Percentiles rank a stretch among this genome's conserved stretches.
These are phyloP conservation scores for Sisymbrium irio DNA, from an alignment of 345 rosid species.

Conservation along the genomic window DNA sequence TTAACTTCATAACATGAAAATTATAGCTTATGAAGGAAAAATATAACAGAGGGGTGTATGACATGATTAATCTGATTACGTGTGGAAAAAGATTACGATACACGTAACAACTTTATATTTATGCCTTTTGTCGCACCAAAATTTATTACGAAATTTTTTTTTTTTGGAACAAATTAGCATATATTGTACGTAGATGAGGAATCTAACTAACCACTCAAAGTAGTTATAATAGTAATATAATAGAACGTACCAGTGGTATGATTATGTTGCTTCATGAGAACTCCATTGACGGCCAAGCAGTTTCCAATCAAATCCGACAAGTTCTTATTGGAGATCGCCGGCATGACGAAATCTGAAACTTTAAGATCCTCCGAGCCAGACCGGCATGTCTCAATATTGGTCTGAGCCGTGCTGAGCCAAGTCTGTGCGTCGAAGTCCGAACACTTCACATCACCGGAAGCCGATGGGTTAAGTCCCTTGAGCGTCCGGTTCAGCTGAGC, in stretches of 20 bases:
- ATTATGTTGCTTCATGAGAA: conserved; percentile 37
- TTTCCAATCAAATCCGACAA: conserved; percentile 64
- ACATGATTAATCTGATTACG: conserved; percentile 14
- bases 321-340: conserved; percentile 58
- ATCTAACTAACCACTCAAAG: background rate
- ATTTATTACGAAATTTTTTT: background rate
- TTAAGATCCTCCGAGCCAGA: conserved; percentile 64
- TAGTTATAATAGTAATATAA: background rate
- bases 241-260: conserved; percentile 32
- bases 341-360: conserved; percentile 45
- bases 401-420: conserved; percentile 85
- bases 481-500: conserved; percentile 58
- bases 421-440: conserved; percentile 66
- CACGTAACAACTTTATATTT: background rate
- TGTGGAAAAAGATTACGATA: background rate
- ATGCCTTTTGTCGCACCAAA: background rate
- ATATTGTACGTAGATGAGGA: background rate
- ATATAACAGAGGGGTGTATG: background rate
- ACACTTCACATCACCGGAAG: conserved; percentile 35
- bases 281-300: conserved; percentile 54
- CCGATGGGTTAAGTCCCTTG: conserved; percentile 32
- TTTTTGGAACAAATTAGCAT: background rate
- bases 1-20: background rate
- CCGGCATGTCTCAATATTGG: conserved; percentile 71
- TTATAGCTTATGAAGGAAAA: background rate